These are phyloP conservation scores for Nowakowskiella sp. DNA, from an alignment of 192 early-diverging fungal genomes.

Conservation along the genomic window DNA sequence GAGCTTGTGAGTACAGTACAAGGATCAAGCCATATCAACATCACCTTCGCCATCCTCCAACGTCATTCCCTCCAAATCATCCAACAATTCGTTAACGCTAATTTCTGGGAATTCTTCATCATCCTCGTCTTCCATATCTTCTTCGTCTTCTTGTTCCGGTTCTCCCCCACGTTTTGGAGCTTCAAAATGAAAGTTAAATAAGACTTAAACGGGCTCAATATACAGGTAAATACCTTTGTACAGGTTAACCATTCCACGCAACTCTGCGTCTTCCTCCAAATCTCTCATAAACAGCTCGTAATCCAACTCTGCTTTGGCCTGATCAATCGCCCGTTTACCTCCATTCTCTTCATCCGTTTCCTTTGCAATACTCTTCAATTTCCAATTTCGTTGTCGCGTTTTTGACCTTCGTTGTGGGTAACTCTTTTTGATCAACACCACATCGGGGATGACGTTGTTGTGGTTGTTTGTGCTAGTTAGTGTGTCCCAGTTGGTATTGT, in stretches of 20 bases:
- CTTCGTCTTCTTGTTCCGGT: conserved; percentile 28
- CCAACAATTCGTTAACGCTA: conserved; percentile 83
- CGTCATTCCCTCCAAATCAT: conserved; percentile 70
- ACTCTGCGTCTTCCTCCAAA: conserved; percentile 96
- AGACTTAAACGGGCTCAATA: conserved; percentile 8
- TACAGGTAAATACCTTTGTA: conserved; percentile 58
- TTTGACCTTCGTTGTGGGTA: conserved; percentile 86
- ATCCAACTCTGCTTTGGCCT: conserved; percentile 73
- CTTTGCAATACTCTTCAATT: conserved; percentile 78
- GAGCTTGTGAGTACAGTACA: no score
- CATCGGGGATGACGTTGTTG: conserved; percentile 65
- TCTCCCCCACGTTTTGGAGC: background rate
- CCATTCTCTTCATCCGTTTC: conserved; percentile 79
- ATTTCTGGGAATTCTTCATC: conserved; percentile 91
- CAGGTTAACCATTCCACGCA: conserved; percentile 87
- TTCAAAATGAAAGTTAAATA: background rate
- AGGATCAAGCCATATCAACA: conserved; percentile 12
- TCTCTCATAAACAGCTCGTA: conserved; percentile 95
- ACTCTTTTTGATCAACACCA: conserved; percentile 85
- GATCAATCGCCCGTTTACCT: conserved; percentile 44
- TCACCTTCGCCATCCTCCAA: conserved; percentile 51
- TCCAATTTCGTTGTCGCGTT: conserved; percentile 82
- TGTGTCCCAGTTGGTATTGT: conserved; percentile 73
- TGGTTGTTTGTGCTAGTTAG: conserved; percentile 1
- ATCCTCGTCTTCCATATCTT: conserved; percentile 51